A percentile compares a stretch with the other conserved stretches of the same genome.
These are phyloP conservation scores for Coemansia sp. DNA, from an alignment of 192 early-diverging fungal species.

Conservation along the genomic window DNA sequence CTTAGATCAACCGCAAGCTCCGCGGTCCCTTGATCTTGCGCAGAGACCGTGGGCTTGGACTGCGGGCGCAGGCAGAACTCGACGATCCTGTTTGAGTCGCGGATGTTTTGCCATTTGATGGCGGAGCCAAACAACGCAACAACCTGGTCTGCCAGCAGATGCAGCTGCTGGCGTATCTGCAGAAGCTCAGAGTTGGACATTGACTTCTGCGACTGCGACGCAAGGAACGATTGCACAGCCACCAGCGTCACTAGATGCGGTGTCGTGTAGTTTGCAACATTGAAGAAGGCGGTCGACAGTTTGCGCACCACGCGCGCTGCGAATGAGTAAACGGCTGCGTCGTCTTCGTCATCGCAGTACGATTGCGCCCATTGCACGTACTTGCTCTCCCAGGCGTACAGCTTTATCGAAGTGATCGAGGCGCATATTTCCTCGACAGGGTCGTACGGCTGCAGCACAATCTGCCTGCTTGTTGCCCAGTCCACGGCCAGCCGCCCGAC, in stretches of 20 bases:
- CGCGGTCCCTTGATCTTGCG: background rate
- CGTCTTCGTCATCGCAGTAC: constrained; percentile 62
- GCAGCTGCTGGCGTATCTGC: background rate
- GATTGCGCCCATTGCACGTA: constrained; percentile 63
- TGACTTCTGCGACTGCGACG: background rate
- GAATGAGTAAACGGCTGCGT: constrained; percentile 3
- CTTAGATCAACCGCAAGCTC: background rate
- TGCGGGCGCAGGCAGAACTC: constrained; percentile 13
- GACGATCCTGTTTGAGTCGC: constrained; percentile 20
- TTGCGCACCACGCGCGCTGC: constrained; percentile 13
- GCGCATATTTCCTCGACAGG: constrained; percentile 82
- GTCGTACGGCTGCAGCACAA: constrained; percentile 44
- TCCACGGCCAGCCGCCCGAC: constrained; percentile 4
- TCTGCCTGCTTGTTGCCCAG: constrained; percentile 13
- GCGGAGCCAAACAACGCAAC: background rate
- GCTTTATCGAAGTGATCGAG: constrained; percentile 90
- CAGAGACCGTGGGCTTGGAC: constrained; percentile 4
- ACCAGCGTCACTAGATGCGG: constrained; percentile 6
- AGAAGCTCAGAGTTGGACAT: background rate
- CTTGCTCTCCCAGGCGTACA: constrained; percentile 86
- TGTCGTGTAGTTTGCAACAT: background rate
- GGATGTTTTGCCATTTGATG: constrained; percentile 12
- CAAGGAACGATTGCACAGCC: background rate
- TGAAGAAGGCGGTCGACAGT: background rate
- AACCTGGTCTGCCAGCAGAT: constrained; percentile 7